These are phyloP conservation scores for Aspergillus sp. DNA, from an alignment of 2,329 filamentous ascomycete genomes.

Conservation along the genomic window DNA sequence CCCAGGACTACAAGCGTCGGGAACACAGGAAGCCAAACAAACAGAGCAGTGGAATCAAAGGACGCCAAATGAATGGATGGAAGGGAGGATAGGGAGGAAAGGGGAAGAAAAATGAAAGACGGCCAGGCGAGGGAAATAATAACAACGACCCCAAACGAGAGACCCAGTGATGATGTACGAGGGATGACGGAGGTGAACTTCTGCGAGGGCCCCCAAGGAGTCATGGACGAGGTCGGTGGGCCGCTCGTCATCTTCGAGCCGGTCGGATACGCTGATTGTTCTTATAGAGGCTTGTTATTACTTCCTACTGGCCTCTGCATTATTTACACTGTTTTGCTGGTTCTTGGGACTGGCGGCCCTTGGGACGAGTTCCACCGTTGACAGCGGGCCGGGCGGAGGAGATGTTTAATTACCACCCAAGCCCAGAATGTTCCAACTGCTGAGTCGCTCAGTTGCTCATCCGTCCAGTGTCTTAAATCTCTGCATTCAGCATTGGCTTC, in stretches of 20 bases:
- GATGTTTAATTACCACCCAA: slow-evolving; percentile 14
- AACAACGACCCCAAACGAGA: slow-evolving; percentile 11
- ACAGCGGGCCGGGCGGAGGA: slow-evolving; percentile 5
- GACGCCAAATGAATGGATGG: neutral
- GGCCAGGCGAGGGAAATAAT: neutral
- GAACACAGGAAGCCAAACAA: slow-evolving; percentile 4
- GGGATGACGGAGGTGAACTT: slow-evolving; percentile 11
- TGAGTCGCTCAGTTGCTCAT: neutral
- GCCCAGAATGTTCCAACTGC: slow-evolving; percentile 7
- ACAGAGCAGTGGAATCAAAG: neutral
- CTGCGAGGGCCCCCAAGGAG: neutral
- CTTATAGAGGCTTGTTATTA: neutral
- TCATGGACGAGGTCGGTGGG: neutral
- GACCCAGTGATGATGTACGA: slow-evolving; percentile 17
- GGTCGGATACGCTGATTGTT: neutral
- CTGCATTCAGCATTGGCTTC: neutral
- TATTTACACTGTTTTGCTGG: no score
- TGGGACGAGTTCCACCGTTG: slow-evolving; percentile 10
- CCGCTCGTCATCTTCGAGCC: neutral
- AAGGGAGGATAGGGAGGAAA: neutral
- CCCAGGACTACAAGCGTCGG: neutral
- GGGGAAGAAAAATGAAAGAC: neutral
- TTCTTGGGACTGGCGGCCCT: neutral
- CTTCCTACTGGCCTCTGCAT: no score
- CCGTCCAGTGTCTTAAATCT: slow-evolving; percentile 11